phyloP scores from a whole-genome alignment of 495 filamentous ascomycete species.

The Trichocladium uniseriatum region DNA sequence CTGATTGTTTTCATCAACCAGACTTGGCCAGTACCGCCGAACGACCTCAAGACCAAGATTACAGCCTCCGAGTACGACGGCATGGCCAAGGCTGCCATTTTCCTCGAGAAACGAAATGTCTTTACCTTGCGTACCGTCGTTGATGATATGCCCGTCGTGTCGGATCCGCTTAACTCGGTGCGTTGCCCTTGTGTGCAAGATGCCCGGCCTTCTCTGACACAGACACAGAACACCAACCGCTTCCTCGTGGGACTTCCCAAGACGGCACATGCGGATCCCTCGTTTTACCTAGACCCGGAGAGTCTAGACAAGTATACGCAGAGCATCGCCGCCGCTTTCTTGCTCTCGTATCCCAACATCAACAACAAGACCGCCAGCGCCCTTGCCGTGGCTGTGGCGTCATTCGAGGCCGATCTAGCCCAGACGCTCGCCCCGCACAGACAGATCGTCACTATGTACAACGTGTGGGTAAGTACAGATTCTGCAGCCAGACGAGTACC shows the following conservation, averaged over 20 bases:
- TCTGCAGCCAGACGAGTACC: background rate
- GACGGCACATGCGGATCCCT: background rate
- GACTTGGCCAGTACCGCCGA: slow-evolving; percentile 5
- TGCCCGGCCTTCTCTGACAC: background rate
- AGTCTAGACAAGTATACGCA: slow-evolving; percentile 38
- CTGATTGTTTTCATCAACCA: slow-evolving; percentile 26
- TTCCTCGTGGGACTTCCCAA: background rate
- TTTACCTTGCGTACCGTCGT: background rate
- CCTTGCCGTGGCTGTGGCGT: background rate
- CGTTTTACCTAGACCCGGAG: slow-evolving; percentile 40
- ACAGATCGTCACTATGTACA: background rate
- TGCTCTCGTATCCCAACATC: background rate
- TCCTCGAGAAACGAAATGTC: background rate
- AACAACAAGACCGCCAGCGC: background rate
- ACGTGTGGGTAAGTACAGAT: background rate
- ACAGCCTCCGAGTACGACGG: background rate
- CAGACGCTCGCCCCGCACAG: background rate
- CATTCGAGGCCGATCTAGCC: background rate
- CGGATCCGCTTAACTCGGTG: slow-evolving; percentile 5
- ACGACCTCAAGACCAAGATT: background rate
- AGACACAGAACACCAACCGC: background rate
- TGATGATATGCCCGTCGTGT: background rate
- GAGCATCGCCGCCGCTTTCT: background rate
- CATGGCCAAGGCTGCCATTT: background rate
- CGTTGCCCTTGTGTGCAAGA: background rate